Conservation (phyloP, 2,329 filamentous ascomycete genomes). For the Fusarium sp. region DNA sequence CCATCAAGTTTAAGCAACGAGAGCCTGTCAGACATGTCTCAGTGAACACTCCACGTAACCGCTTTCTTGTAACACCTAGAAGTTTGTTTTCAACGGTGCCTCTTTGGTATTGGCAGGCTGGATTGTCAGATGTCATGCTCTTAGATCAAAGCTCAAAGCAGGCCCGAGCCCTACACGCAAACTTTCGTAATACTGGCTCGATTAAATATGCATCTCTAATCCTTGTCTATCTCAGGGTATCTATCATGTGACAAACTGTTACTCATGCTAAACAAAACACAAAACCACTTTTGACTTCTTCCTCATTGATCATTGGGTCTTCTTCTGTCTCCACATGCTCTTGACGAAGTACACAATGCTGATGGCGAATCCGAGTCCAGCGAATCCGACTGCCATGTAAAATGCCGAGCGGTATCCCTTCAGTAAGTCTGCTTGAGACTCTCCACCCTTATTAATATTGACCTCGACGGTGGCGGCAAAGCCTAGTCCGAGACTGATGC, state of each 20-base stretch:
- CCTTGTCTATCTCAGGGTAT: conserved; percentile 1
- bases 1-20: too few relatives aligned
- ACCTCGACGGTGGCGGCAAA: conserved; percentile 74
- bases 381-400: conserved; percentile 33
- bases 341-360: conserved; percentile 34
- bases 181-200: not conserved
- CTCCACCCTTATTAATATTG: conserved; percentile 48
- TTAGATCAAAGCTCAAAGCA: not conserved
- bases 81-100: not conserved
- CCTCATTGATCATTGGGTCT: not conserved
- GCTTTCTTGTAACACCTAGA: too few relatives aligned
- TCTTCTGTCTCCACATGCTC: conserved; percentile 18
- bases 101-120: not conserved
- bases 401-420: conserved; percentile 30
- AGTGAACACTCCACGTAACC: not conserved
- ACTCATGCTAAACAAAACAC: conserved; percentile 1
- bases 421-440: conserved; percentile 21
- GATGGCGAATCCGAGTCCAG: conserved; percentile 23
- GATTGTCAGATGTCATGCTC: not conserved
- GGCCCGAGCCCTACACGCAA: not conserved
- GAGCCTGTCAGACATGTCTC: not conserved
- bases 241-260: not conserved
- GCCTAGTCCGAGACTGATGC: conserved; percentile 73
- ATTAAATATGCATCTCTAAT: not conserved
- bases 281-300: not conserved